Evolutionary conservation across 768 basidiomycete species (phyloP).

Genomic region (Tylopilus rubrobrunneus): DNA sequence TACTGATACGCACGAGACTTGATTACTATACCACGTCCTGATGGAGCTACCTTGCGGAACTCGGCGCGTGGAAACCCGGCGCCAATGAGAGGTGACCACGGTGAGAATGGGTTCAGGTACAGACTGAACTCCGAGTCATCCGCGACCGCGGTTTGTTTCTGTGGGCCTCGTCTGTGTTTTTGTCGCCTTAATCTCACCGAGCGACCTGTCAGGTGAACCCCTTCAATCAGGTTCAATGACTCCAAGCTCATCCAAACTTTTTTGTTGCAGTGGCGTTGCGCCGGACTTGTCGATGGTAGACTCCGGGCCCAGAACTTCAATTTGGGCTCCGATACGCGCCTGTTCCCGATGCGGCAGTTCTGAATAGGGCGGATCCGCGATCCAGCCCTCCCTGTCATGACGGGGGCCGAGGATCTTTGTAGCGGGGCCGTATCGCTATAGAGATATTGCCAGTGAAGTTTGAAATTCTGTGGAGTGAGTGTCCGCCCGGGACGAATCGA

Average conservation of each 20-base stretch:
- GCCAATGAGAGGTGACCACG: too few relatives aligned
- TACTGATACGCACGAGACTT: not conserved
- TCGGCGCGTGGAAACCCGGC: too few relatives aligned
- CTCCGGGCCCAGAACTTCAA: not conserved
- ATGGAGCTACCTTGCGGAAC: not conserved
- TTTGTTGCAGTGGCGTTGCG: not conserved
- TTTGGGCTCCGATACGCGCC: not conserved
- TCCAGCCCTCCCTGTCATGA: slow-evolving; percentile 13
- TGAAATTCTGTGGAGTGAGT: not conserved
- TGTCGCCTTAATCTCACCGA: not conserved
- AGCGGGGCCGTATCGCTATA: not conserved
- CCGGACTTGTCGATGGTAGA: too few relatives aligned
- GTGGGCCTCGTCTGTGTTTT: too few relatives aligned
- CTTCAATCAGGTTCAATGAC: not conserved
- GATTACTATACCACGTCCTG: not conserved
- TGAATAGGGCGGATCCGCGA: slow-evolving; percentile 2
- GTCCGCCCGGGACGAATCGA: not conserved
- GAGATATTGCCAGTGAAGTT: not conserved
- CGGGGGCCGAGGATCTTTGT: slow-evolving; percentile 6
- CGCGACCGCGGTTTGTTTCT: too few relatives aligned
- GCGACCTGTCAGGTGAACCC: not conserved
- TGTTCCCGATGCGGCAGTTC: not conserved
- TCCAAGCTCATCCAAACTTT: too few relatives aligned
- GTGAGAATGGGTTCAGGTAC: too few relatives aligned
- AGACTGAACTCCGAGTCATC: too few relatives aligned